phyloP scores from a whole-genome alignment of 495 filamentous ascomycete genomes.

The Penicillium pancosmium region DNA sequence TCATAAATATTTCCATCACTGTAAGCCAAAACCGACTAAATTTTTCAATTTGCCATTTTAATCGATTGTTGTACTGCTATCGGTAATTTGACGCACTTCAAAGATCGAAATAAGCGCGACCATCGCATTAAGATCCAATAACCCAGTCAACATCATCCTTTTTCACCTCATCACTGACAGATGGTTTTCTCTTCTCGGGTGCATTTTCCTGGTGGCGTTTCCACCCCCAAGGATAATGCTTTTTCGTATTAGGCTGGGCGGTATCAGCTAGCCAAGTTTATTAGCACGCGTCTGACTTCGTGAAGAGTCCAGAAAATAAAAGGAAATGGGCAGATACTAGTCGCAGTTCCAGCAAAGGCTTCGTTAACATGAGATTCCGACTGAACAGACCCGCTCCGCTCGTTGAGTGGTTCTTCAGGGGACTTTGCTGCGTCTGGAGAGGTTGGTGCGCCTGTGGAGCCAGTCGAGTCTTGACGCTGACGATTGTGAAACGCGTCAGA shows the following conservation, averaged over 20 bases:
- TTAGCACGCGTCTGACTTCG: slow-evolving; percentile 2
- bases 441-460: slow-evolving; percentile 8
- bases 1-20: too few species aligned
- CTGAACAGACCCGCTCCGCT: slow-evolving; percentile 9
- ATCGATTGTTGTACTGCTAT: too few species aligned
- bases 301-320: background rate
- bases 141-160: slow-evolving; percentile 15
- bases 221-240: slow-evolving; percentile 16
- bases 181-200: slow-evolving; percentile 1
- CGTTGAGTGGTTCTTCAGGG: slow-evolving; percentile 5
- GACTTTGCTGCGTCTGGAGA: slow-evolving; percentile 4
- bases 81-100: background rate
- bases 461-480: slow-evolving; percentile 15
- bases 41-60: too few species aligned
- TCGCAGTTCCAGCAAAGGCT: slow-evolving; percentile 4
- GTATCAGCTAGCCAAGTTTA: slow-evolving; percentile 1
- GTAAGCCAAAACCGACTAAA: too few species aligned
- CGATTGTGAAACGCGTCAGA: slow-evolving; percentile 14
- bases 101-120: background rate
- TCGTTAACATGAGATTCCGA: slow-evolving; percentile 13
- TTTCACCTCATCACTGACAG: slow-evolving; percentile 3
- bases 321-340: slow-evolving; percentile 6
- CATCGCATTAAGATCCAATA: slow-evolving; percentile 5
- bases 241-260: background rate
- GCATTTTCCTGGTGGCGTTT: slow-evolving; percentile 8